Conservation (phyloP, 2,329 filamentous ascomycete species). For the Sphaerostilbella broomeana region DNA sequence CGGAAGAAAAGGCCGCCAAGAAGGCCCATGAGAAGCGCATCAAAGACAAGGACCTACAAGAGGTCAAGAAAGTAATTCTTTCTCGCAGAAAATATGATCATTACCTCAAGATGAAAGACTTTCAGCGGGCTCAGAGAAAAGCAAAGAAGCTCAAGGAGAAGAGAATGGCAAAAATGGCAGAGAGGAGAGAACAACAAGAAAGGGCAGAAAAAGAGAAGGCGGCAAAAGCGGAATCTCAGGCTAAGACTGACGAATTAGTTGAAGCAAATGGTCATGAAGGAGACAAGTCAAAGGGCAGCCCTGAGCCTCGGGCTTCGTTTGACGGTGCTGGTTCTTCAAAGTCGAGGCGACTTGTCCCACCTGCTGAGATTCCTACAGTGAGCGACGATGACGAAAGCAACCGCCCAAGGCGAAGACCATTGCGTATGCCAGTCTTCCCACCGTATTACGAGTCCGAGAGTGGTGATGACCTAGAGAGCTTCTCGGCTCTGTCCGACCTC, state of each 20-base stretch:
- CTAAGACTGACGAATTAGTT: background rate
- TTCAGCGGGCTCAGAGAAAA: constrained; percentile 25
- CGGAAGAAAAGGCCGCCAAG: constrained; percentile 41
- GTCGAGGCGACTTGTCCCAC: constrained; percentile 15
- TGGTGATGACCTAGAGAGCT: constrained; percentile 22
- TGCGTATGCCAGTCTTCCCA: background rate
- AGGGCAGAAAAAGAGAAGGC: constrained; percentile 8
- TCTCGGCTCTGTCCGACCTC: constrained; percentile 33
- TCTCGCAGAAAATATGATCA: constrained; percentile 32
- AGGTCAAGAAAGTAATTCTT: constrained; percentile 35
- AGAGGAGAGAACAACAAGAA: constrained; percentile 24
- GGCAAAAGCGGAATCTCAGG: constrained; percentile 20
- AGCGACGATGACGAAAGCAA: background rate
- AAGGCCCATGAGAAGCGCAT: constrained; percentile 39
- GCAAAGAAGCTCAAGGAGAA: constrained; percentile 66
- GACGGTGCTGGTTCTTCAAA: constrained; percentile 8
- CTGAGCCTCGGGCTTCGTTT: constrained; percentile 8
- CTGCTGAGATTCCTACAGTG: constrained; percentile 8
- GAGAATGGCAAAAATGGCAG: constrained; percentile 68
- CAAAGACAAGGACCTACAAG: constrained; percentile 31
- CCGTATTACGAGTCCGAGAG: constrained; percentile 19
- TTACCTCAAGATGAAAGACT: constrained; percentile 32
- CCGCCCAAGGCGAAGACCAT: too few relatives aligned
- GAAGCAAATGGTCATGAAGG: too few relatives aligned
- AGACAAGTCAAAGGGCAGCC: background rate